Conservation (phyloP, 2,329 filamentous ascomycete genomes). For the Botrytis aclada region DNA sequence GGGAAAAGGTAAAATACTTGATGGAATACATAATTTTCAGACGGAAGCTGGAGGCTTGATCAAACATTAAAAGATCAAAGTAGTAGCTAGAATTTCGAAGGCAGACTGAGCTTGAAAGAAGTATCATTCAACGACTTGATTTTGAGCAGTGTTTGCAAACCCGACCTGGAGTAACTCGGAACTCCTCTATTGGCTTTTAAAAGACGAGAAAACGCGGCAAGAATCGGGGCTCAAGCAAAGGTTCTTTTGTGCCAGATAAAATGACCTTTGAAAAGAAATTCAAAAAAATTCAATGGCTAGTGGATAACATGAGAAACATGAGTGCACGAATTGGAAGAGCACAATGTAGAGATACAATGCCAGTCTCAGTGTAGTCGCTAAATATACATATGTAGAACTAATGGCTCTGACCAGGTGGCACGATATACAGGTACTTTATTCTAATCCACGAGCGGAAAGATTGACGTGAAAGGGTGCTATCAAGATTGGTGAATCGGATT, state of each 20-base stretch:
- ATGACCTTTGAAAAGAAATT: too few relatives aligned
- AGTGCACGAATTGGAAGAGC: neutral
- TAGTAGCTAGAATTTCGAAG: neutral
- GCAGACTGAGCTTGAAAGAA: neutral
- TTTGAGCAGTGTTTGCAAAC: neutral
- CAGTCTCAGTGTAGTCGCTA: neutral
- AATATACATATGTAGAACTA: accelerated
- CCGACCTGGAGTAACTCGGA: neutral
- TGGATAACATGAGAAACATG: neutral
- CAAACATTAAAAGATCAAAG: accelerated
- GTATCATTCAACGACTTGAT: neutral
- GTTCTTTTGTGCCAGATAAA: neutral
- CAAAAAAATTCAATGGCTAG: neutral
- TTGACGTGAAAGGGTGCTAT: neutral
- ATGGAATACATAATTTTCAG: accelerated
- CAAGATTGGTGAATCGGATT: neutral
- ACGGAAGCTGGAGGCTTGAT: neutral
- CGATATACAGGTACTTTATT: neutral
- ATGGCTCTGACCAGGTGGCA: neutral
- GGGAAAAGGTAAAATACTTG: neutral
- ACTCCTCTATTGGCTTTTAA: neutral
- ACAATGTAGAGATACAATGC: neutral
- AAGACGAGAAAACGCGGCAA: neutral
- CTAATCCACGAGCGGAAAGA: accelerated
- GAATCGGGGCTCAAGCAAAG: accelerated